These are phyloP conservation scores for Dryas octopetala DNA, from an alignment of 306 rosid species.

Conservation along the genomic window DNA sequence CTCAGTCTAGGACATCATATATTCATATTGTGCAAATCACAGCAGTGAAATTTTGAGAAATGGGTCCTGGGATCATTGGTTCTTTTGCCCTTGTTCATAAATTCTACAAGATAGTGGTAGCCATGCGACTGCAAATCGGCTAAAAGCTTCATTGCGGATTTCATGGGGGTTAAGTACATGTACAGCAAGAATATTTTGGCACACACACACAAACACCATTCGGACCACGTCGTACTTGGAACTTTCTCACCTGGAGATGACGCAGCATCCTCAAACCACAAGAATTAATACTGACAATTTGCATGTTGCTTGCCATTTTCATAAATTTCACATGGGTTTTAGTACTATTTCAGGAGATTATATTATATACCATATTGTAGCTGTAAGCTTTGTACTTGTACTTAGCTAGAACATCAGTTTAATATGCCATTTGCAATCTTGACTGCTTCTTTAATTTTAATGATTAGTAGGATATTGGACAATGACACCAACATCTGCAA, in stretches of 20 bases:
- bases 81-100: not conserved
- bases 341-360: not conserved
- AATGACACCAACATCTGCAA: not conserved
- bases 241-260: constrained; percentile 14
- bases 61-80: not conserved
- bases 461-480: not conserved
- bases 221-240: not conserved
- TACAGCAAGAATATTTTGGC: no score
- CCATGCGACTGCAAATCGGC: not conserved
- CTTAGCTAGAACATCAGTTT: not conserved
- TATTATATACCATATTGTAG: not conserved
- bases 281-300: not conserved
- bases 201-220: no score
- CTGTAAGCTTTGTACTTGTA: not conserved
- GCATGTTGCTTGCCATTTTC: constrained; percentile 8
- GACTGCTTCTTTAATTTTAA: not conserved
- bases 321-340: constrained; percentile 3
- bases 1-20: no score
- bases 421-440: not conserved
- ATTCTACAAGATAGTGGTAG: constrained; percentile 6
- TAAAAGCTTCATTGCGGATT: not conserved
- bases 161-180: not conserved
- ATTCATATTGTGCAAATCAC: no score
- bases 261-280: constrained; percentile 11
- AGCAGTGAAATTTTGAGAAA: no score